phyloP scores from a whole-genome alignment of 306 rosid genomes.

The Castanea crenata region DNA sequence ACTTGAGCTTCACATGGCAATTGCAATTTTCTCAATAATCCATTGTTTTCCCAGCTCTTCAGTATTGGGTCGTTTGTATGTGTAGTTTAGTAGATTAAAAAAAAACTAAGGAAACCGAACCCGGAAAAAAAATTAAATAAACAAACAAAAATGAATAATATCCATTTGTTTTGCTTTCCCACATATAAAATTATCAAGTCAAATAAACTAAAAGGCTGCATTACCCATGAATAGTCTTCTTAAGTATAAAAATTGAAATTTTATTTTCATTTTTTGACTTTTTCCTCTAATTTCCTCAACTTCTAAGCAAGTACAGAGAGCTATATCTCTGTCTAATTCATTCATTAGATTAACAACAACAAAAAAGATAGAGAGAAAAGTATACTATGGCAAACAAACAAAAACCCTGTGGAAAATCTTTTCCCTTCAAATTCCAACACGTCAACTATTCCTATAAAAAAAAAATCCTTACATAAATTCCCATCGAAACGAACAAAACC shows the following conservation, averaged over 20 bases:
- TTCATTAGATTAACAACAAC: not conserved
- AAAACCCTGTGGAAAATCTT: not conserved
- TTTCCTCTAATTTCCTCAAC: not conserved
- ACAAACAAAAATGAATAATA: not conserved
- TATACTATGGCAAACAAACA: not conserved
- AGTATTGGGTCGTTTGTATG: not conserved
- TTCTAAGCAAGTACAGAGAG: not conserved
- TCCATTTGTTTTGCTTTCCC: not conserved
- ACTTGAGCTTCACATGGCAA: slow-evolving; percentile 2
- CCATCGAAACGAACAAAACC: not conserved
- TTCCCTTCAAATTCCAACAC: not conserved
- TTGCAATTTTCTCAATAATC: not conserved
- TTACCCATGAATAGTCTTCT: not conserved
- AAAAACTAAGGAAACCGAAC: slow-evolving; percentile 6
- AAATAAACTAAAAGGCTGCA: not conserved
- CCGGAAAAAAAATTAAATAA: not conserved
- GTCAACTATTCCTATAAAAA: not conserved
- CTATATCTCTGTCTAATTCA: not conserved
- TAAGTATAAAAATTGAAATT: not conserved
- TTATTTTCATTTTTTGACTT: not conserved
- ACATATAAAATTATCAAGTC: not conserved
- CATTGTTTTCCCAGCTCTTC: not conserved
- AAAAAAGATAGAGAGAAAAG: not conserved
- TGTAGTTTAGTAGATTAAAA: not conserved
- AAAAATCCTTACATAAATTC: not conserved